Evolutionary conservation across 1,284 basidiomycete genomes (phyloP).

Genomic region (Wolfiporia cocos): DNA sequence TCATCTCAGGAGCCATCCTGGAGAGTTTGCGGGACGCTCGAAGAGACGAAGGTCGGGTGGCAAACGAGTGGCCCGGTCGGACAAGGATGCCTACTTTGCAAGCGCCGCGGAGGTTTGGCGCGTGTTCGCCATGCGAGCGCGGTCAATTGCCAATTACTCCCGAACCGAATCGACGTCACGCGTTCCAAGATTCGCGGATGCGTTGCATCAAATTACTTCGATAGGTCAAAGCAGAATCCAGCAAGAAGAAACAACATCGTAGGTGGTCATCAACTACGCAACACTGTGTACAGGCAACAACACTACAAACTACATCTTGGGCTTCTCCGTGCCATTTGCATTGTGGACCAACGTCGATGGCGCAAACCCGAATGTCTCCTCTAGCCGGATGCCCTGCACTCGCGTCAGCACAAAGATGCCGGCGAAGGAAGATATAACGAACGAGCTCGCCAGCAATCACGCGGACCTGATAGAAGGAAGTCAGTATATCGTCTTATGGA

Average conservation of each 20-base stretch:
- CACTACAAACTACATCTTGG: conserved; percentile 25
- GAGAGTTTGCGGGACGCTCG: background rate
- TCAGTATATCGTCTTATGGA: too few species aligned
- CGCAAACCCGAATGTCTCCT: conserved; percentile 75
- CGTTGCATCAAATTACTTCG: too few species aligned
- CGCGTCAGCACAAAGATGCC: conserved; percentile 14
- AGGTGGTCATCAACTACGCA: too few species aligned
- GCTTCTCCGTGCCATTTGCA: conserved; percentile 34
- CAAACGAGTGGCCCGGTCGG: background rate
- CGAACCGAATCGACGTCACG: conserved; percentile 19
- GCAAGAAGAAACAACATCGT: too few species aligned
- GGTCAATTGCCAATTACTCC: conserved; percentile 17
- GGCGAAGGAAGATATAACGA: conserved; percentile 19
- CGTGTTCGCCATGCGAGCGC: too few species aligned
- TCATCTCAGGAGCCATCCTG: conserved; percentile 48
- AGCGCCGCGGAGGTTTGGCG: conserved; percentile 9
- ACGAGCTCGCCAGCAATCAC: conserved; percentile 78
- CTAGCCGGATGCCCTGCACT: conserved; percentile 52
- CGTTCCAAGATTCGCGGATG: too few species aligned
- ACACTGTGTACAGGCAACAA: background rate
- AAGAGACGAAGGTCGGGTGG: conserved; percentile 8
- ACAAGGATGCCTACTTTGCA: too few species aligned
- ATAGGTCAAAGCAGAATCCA: too few species aligned
- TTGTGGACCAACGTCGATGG: conserved; percentile 70
- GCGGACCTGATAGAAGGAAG: conserved; percentile 65